Conservation (phyloP, 176 grass and related monocot species). For the Chloris gayana region DNA sequence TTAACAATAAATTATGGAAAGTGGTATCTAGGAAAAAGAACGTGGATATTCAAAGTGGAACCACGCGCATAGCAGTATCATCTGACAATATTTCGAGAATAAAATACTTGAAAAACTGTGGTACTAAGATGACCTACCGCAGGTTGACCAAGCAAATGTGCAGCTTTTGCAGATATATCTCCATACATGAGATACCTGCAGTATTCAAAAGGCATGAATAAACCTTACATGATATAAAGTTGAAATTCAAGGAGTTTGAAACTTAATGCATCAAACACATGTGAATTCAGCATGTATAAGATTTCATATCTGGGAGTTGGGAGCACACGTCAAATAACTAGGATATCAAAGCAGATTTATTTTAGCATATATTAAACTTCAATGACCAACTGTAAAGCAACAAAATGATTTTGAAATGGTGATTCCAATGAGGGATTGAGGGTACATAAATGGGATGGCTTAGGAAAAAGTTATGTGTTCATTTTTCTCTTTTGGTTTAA, state of each 20-base stretch:
- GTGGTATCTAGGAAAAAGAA: neutral
- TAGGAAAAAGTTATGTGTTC: neutral
- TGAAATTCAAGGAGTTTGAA: neutral
- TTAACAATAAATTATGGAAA: slow-evolving; percentile 6
- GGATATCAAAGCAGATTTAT: neutral
- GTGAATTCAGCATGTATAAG: slow-evolving; percentile 3
- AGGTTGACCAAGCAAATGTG: slow-evolving; percentile 77
- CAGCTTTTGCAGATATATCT: slow-evolving; percentile 90
- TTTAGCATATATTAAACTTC: slow-evolving; percentile 1
- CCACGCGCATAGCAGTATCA: neutral
- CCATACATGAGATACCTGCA: slow-evolving; percentile 91
- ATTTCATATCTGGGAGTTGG: neutral
- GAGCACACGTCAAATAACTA: neutral
- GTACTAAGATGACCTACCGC: slow-evolving; percentile 54
- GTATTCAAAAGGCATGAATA: slow-evolving; percentile 9
- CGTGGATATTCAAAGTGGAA: neutral
- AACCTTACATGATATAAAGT: neutral
- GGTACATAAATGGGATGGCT: neutral
- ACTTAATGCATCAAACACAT: neutral
- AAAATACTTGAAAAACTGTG: slow-evolving; percentile 14
- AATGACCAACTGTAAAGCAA: neutral
- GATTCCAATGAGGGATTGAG: neutral
- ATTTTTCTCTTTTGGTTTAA: neutral
- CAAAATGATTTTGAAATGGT: slow-evolving; percentile 9
- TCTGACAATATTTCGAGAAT: neutral